Percentiles rank a stretch among this genome's conserved stretches.
Conservation (phyloP, 495 filamentous ascomycete genomes). For the Penicillium soppii region DNA sequence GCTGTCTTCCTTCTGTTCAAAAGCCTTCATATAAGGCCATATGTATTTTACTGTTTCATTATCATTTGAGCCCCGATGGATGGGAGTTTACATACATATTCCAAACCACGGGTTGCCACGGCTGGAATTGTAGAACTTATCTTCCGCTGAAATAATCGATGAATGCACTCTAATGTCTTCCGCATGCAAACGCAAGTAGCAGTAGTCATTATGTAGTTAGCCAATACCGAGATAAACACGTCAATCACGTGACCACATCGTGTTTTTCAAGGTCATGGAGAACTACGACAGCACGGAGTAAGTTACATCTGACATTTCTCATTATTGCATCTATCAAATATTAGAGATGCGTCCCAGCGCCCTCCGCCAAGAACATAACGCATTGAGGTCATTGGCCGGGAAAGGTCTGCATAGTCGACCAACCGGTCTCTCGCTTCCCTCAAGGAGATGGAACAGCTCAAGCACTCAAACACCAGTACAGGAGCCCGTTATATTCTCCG, state of each 20-base stretch:
- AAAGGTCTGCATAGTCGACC: background rate
- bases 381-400: conserved; percentile 5
- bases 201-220: no score
- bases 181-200: no score
- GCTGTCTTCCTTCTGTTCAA: conserved; percentile 4
- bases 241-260: conserved; percentile 8
- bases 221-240: no score
- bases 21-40: conserved; percentile 8
- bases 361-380: background rate
- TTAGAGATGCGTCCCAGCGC: conserved; percentile 9
- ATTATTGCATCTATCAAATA: background rate
- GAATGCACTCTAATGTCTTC: no score
- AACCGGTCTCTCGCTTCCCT: conserved; percentile 1
- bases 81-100: conserved; percentile 1
- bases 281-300: background rate
- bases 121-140: no score
- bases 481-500: conserved; percentile 70
- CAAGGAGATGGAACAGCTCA: conserved; percentile 9
- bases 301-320: background rate
- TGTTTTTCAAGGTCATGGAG: background rate
- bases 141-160: no score
- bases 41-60: conserved; percentile 24
- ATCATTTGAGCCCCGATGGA: conserved; percentile 5
- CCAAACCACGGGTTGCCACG: background rate
- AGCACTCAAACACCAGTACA: conserved; percentile 6